A percentile compares a stretch with the other conserved stretches of the same genome.
Conservation (phyloP, 192 early-diverging fungal genomes). For the Kappamyces sp. region DNA sequence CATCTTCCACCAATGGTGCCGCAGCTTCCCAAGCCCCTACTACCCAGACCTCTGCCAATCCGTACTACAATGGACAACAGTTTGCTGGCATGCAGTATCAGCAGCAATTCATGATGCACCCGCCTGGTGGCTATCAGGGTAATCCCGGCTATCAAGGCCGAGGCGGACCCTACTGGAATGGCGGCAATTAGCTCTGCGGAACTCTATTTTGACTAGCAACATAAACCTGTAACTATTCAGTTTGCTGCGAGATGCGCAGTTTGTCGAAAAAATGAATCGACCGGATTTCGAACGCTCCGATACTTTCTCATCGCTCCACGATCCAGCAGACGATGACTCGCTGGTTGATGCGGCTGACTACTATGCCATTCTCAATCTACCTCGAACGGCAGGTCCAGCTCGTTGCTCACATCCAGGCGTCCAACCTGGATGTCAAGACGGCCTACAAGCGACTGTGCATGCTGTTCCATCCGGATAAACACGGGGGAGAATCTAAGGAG, state of each 20-base stretch:
- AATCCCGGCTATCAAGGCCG: background rate
- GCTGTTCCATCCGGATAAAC: conserved; percentile 55
- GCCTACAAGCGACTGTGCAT: conserved; percentile 44
- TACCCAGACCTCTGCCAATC: background rate
- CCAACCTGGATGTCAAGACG: conserved; percentile 45
- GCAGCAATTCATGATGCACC: background rate
- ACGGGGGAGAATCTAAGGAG: conserved; percentile 23
- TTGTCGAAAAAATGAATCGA: too few relatives aligned
- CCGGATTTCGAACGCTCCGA: too few relatives aligned
- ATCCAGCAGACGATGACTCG: background rate
- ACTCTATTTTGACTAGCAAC: too few relatives aligned
- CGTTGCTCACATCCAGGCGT: conserved; percentile 26
- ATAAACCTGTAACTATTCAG: too few relatives aligned
- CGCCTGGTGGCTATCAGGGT: background rate
- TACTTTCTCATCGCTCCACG: too few relatives aligned
- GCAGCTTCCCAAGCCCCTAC: too few relatives aligned
- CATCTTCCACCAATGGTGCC: too few relatives aligned
- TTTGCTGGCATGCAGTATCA: background rate
- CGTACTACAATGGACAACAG: background rate
- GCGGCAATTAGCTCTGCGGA: too few relatives aligned
- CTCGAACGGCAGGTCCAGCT: conserved; percentile 14
- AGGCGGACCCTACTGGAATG: background rate
- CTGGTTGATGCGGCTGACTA: conserved; percentile 18
- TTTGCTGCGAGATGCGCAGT: too few relatives aligned
- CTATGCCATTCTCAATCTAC: conserved; percentile 34